Evolutionary conservation across 495 filamentous ascomycete genomes (phyloP), one percentile per base, ranked within the genome.

Genomic region (Terfezia claveryi): DNA sequence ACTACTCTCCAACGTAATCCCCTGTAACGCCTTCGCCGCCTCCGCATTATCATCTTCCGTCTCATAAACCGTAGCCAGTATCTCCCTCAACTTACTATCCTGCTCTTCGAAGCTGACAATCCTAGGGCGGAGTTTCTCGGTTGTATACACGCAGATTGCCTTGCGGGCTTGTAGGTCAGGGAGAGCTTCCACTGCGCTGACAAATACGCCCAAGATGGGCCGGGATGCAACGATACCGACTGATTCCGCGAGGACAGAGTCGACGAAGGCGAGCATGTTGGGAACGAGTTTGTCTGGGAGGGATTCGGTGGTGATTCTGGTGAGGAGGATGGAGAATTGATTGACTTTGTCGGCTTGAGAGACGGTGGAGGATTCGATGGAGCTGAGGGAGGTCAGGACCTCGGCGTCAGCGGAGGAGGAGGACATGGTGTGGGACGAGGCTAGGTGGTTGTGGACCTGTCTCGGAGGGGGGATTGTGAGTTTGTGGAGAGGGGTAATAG

Each of bases 41-140:
- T 76, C 75, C 7, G 73, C 68, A 68, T 83, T 89, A 63, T 94
- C 85, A 20, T 94, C 87, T 56, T 84, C 74, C 32, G 67, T 67
- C 66, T 94, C 86, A 71, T 91, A 81, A 23, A 87, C 84, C 53
- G 83, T 76, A 5, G 92, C 91, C 6, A 93, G 73, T 23, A 86
- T 74, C 61, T 87, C 79, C 51, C 87, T 81, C 53, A 96, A 76
- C 56, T 75, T 73, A 1, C 80, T 74, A 60, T 87, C 85, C 57
- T 83, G 79, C 67, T 95, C 85, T 68, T 96, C 92, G 62, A 84
- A 84, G 5, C 83, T 85, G 55, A 82, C 71, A 60, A 81, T 72
- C 63, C 76, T 75, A 52, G 77, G 73, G 56, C 75, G 71, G 36
- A 94, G 74, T 38, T 78, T 70, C 49, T 73, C 71, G 38, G 89